Base-by-base conservation (phyloP, 1,284 basidiomycete species). In the Boletellus deceptivus region DNA sequence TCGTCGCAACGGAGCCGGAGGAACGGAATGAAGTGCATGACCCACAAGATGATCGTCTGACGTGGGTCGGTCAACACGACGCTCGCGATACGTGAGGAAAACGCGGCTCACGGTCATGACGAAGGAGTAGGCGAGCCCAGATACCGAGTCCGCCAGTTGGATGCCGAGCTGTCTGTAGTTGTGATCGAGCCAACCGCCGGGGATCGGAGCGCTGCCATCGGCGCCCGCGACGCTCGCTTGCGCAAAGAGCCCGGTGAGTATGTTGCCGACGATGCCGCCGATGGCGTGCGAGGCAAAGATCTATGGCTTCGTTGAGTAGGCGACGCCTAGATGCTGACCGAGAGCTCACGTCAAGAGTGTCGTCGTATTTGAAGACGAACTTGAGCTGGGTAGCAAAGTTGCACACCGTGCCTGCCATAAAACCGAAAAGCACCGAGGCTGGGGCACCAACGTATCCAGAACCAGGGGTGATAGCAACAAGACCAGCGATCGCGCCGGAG, bases 361-460 rank as follows among this genome's bases (percentile, higher is more conserved):
- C 89, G 58, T 92, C 89, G 59, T 85, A 89, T 33, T 76, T 74
- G 53, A 84, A 75, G 43, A 86, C 40, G 71, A 88, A 91, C 72
- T 98, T 98, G 73, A 98, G 79, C 68, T 94, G 91, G 18, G 95
- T 98, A 16, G 90, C 92, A 65, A 93, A 97, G 75, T 98, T 98
- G 76, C 91, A 94, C 1, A 83, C 71, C 0, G 89, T 85, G 25
- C 89, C 94, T 3, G 86, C 89, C 61, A 94, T 72, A 64, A 96
- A 79, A 47, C 96, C 94, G 64, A 93, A 95, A 1, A 86, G 77
- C 9, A 95, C 83, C 11, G 93, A 77, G 3, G 93, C 90, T 22
- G 90, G 89, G 17, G 91, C 71, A 45, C 92, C 93, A 45, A 97
- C 93, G 70, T 74, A 97, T 57, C 93, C 93, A 17, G 92, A 90